Percentiles rank a stretch among this genome's conserved stretches.
Conservation (phyloP, 768 basidiomycete genomes). For the Leccinum obscurum region DNA sequence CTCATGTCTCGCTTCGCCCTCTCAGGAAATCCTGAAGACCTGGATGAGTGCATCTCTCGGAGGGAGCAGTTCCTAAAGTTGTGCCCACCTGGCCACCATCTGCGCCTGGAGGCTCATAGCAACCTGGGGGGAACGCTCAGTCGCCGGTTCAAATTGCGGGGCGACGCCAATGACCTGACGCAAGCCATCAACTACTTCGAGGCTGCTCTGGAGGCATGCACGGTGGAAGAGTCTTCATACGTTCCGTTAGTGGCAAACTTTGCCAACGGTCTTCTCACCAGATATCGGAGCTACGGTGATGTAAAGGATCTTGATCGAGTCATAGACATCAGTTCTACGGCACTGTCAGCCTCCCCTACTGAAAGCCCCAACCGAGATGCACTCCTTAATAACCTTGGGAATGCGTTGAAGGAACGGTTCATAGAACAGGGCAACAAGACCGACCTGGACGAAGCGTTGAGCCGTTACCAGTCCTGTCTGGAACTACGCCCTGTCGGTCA, state of each 20-base stretch:
- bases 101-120: constrained; percentile 15
- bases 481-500: constrained; percentile 24
- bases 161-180: constrained; percentile 21
- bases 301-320: constrained; percentile 20
- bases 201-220: constrained; percentile 10
- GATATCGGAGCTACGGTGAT: constrained; percentile 21
- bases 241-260: constrained; percentile 20
- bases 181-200: constrained; percentile 21
- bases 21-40: constrained; percentile 22
- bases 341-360: constrained; percentile 5
- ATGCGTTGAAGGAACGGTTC: constrained; percentile 20
- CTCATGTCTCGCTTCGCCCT: constrained; percentile 25
- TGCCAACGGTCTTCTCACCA: constrained; percentile 18
- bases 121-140: constrained; percentile 20
- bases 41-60: constrained; percentile 26
- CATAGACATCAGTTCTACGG: constrained; percentile 13
- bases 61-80: constrained; percentile 19
- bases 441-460: constrained; percentile 23
- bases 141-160: constrained; percentile 23
- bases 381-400: constrained; percentile 24
- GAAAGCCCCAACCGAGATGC: constrained; percentile 16
- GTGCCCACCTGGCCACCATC: constrained; percentile 21
- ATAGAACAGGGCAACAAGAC: constrained; percentile 8
- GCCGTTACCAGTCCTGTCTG: constrained; percentile 16
- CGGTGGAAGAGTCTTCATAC: constrained; percentile 16